Evolutionary conservation across 441 rosid species (phyloP).

Genomic region (Francoa sonchifolia): DNA sequence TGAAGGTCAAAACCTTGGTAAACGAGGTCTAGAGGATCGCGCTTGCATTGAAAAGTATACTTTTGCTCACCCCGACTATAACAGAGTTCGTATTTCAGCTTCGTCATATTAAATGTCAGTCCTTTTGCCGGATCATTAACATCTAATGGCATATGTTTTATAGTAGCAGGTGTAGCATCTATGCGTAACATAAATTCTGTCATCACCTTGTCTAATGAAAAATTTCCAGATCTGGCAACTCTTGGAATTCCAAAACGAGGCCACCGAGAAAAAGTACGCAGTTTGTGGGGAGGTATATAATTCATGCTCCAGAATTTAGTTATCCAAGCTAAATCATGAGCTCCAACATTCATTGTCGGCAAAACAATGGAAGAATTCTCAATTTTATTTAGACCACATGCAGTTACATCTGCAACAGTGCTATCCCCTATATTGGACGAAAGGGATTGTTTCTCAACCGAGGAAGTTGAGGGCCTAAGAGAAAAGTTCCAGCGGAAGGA

Average conservation of each 20-base stretch:
- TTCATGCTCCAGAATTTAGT: slow-evolving; percentile 72
- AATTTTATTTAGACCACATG: slow-evolving; percentile 24
- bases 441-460: slow-evolving; percentile 24
- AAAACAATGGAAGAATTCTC: slow-evolving; percentile 34
- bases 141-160: slow-evolving; percentile 72
- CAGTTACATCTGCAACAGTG: slow-evolving; percentile 21
- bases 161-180: slow-evolving; percentile 60
- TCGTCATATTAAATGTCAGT: slow-evolving; percentile 62
- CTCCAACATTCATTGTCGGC: slow-evolving; percentile 71
- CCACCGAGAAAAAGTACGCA: slow-evolving; percentile 84
- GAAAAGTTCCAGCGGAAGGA: slow-evolving; percentile 85
- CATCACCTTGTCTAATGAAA: slow-evolving; percentile 86
- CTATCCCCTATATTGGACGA: slow-evolving; percentile 29
- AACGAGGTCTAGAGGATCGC: slow-evolving; percentile 91
- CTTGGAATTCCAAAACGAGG: slow-evolving; percentile 93
- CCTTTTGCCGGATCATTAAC: slow-evolving; percentile 95
- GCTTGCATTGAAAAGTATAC: slow-evolving; percentile 76
- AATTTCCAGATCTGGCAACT: slow-evolving; percentile 71
- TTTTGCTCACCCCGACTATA: slow-evolving; percentile 84
- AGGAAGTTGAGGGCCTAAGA: slow-evolving; percentile 42
- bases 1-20: slow-evolving; percentile 95
- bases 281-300: slow-evolving; percentile 86
- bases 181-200: slow-evolving; percentile 93
- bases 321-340: slow-evolving; percentile 98
- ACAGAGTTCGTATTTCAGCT: slow-evolving; percentile 76